phyloP scores from a whole-genome alignment of 345 rosid species.

The Eucalyptus globulus region DNA sequence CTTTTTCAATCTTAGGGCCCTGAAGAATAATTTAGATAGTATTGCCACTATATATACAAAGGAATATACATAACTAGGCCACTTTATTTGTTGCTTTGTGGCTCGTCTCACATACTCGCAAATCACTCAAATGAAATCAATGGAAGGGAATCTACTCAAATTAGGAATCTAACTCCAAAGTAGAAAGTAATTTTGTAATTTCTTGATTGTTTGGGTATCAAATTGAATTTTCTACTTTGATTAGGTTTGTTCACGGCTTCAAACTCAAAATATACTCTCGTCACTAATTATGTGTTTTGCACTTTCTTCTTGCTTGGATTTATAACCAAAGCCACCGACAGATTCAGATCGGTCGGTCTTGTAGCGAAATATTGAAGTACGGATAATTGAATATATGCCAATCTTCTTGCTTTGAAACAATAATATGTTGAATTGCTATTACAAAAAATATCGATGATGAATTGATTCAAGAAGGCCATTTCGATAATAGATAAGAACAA shows the following conservation, averaged over 20 bases:
- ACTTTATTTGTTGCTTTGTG: neutral
- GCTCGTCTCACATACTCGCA: neutral
- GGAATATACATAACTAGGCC: neutral
- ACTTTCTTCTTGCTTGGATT: slow-evolving; percentile 17
- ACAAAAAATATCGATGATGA: too few species aligned
- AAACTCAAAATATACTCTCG: too few species aligned
- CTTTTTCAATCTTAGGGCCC: neutral
- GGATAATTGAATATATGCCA: slow-evolving; percentile 5
- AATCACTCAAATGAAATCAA: too few species aligned
- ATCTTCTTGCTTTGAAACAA: neutral
- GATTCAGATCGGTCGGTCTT: slow-evolving; percentile 8
- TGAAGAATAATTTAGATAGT: neutral
- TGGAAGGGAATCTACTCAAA: neutral
- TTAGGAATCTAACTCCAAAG: neutral
- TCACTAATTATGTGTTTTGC: neutral
- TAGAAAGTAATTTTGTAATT: neutral
- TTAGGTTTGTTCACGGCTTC: too few species aligned
- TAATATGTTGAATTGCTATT: too few species aligned
- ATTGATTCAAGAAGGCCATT: too few species aligned
- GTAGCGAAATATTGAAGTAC: slow-evolving; percentile 3
- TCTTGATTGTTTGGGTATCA: neutral
- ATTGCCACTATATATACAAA: neutral
- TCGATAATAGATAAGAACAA: too few species aligned
- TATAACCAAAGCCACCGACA: neutral
- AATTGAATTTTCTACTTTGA: neutral